phyloP scores from a whole-genome alignment of 805 yeast species.

The Metschnikowia corniflorae region DNA sequence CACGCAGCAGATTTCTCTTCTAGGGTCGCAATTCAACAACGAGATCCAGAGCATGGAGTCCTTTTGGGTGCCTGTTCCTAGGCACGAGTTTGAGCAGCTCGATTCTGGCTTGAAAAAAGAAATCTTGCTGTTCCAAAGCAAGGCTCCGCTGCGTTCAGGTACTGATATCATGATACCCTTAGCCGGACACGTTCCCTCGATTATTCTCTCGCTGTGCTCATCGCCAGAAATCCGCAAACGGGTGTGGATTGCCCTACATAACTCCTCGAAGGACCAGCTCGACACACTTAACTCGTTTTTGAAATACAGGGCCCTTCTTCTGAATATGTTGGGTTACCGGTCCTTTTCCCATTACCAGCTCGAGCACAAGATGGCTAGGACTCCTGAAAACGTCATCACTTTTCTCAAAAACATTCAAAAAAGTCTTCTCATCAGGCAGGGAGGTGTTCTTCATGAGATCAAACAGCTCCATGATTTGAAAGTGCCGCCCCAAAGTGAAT shows the following conservation, averaged over 20 bases:
- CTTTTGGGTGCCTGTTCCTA: slow-evolving; percentile 35
- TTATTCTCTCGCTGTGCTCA: slow-evolving; percentile 57
- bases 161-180: slow-evolving; percentile 26
- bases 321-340: slow-evolving; percentile 65
- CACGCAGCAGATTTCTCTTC: slow-evolving; percentile 74
- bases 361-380: slow-evolving; percentile 85
- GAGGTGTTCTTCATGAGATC: slow-evolving; percentile 58
- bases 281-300: slow-evolving; percentile 55
- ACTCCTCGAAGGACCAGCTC: slow-evolving; percentile 62
- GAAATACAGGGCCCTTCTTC: slow-evolving; percentile 63
- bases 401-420: slow-evolving; percentile 61
- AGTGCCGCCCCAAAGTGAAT: slow-evolving; percentile 11
- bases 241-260: slow-evolving; percentile 74
- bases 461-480: slow-evolving; percentile 39
- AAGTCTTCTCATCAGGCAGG: slow-evolving; percentile 33
- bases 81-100: slow-evolving; percentile 28
- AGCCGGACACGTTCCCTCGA: slow-evolving; percentile 61
- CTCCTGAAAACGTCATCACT: slow-evolving; percentile 68
- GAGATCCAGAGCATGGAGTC: slow-evolving; percentile 37
- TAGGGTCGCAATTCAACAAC: slow-evolving; percentile 74
- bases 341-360: slow-evolving; percentile 79
- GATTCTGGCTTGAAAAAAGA: slow-evolving; percentile 23
- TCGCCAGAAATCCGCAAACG: slow-evolving; percentile 55
- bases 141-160: slow-evolving; percentile 15
- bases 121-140: slow-evolving; percentile 26